A percentile compares a stretch with the other conserved stretches of the same genome.
Conservation (phyloP, 768 basidiomycete species). For the Leccinellum rugosiceps region DNA sequence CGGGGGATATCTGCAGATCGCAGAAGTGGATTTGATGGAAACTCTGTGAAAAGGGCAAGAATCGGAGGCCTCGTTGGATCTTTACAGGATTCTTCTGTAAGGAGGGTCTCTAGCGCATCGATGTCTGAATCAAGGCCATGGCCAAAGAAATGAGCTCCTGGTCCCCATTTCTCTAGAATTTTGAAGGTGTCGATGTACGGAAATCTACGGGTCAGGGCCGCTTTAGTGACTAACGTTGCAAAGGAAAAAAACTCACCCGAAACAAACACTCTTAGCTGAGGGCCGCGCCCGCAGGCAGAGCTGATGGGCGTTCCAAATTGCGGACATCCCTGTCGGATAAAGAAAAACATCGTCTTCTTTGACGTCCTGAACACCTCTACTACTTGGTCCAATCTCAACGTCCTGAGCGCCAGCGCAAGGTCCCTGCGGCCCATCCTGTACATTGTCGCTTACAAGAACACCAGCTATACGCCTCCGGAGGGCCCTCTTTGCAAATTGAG, state of each 20-base stretch:
- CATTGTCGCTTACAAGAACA: constrained; percentile 62
- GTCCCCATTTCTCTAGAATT: constrained; percentile 93
- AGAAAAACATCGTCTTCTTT: constrained; percentile 88
- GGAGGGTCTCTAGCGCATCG: constrained; percentile 61
- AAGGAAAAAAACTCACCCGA: constrained; percentile 61
- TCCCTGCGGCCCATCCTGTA: constrained; percentile 30
- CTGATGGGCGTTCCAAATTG: constrained; percentile 90
- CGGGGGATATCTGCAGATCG: constrained; percentile 77
- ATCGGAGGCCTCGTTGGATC: constrained; percentile 53
- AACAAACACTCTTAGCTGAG: constrained; percentile 82
- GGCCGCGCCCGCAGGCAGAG: constrained; percentile 51
- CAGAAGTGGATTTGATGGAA: constrained; percentile 93
- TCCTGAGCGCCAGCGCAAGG: constrained; percentile 45
- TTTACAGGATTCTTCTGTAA: constrained; percentile 42
- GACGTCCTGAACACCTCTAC: constrained; percentile 64
- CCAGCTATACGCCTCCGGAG: constrained; percentile 89
- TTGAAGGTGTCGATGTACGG: constrained; percentile 95
- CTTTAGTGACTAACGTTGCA: neutral
- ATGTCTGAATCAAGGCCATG: constrained; percentile 75
- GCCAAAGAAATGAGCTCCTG: constrained; percentile 87
- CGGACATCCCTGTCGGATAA: constrained; percentile 86
- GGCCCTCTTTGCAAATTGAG: constrained; percentile 79
- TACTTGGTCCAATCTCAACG: constrained; percentile 56
- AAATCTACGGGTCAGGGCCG: constrained; percentile 51
- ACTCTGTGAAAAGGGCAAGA: constrained; percentile 85